Percentiles rank a stretch among this genome's conserved stretches.
phyloP scores from a whole-genome alignment of 306 rosid genomes.

The Arachis hypogaea region DNA sequence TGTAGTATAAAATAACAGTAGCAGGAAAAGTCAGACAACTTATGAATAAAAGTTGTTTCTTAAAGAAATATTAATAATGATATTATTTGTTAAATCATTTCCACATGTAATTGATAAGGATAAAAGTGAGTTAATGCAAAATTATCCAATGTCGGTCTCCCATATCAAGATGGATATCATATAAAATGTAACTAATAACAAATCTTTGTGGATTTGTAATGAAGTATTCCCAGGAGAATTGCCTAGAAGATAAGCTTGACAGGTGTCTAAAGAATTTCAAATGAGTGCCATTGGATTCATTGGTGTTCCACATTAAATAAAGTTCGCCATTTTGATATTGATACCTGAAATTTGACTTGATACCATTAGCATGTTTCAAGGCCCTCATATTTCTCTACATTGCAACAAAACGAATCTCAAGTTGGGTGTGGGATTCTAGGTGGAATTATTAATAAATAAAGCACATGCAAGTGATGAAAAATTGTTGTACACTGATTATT shows the following conservation, averaged over 20 bases:
- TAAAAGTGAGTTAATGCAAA: no score
- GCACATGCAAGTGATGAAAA: conserved; percentile 7
- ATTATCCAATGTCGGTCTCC: no score
- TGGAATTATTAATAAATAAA: no score
- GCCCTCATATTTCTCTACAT: not conserved
- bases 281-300: conserved; percentile 10
- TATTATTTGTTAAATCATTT: no score
- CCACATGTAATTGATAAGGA: no score
- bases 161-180: no score
- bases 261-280: not conserved
- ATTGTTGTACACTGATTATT: conserved; percentile 6
- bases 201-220: not conserved
- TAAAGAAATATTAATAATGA: no score
- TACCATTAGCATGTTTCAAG: not conserved
- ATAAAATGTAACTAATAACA: no score
- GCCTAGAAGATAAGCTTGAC: not conserved
- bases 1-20: no score
- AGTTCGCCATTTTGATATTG: conserved; percentile 16
- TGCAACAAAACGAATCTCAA: conserved; percentile 4
- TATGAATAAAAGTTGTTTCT: no score
- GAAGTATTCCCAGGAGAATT: conserved; percentile 7
- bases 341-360: not conserved
- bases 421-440: no score
- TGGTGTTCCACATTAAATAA: not conserved
- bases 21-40: no score